Percentiles rank a stretch among this genome's conserved stretches.
phyloP scores from a whole-genome alignment of 164 flowering plant genomes.

The Taxillus chinensis region DNA sequence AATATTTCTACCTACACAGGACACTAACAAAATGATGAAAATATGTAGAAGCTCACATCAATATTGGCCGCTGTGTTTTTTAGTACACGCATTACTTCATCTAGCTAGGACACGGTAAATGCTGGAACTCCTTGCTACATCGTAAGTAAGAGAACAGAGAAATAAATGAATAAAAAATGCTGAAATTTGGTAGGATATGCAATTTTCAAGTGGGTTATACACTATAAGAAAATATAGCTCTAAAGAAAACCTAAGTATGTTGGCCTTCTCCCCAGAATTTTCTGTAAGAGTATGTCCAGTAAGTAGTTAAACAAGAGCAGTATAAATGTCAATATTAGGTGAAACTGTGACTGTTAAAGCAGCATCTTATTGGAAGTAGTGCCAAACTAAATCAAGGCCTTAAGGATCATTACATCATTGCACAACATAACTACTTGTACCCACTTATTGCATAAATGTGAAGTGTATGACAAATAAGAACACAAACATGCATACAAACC shows the following conservation, averaged over 20 bases:
- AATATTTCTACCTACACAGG: no score
- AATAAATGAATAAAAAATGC: not conserved
- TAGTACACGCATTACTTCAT: conserved; percentile 89
- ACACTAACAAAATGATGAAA: no score
- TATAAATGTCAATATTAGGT: not conserved
- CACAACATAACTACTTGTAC: no score
- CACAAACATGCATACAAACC: not conserved
- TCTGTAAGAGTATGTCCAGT: conserved; percentile 86
- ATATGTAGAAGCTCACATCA: no score
- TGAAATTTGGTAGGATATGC: not conserved
- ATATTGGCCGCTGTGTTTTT: conserved; percentile 62
- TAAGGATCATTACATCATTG: no score
- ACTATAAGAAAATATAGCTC: not conserved
- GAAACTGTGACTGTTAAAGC: not conserved
- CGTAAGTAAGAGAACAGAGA: not conserved
- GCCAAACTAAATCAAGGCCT: not conserved
- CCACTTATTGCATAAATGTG: not conserved
- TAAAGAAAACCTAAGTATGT: conserved; percentile 71
- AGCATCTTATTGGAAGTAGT: not conserved
- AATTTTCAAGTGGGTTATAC: conserved; percentile 1
- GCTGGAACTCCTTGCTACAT: conserved; percentile 78
- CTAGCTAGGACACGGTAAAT: conserved; percentile 88
- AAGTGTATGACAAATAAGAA: not conserved
- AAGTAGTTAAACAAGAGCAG: conserved; percentile 4
- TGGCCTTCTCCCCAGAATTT: conserved; percentile 97